Conservation (phyloP, 192 early-diverging fungal genomes). For the Gigaspora rosea region DNA sequence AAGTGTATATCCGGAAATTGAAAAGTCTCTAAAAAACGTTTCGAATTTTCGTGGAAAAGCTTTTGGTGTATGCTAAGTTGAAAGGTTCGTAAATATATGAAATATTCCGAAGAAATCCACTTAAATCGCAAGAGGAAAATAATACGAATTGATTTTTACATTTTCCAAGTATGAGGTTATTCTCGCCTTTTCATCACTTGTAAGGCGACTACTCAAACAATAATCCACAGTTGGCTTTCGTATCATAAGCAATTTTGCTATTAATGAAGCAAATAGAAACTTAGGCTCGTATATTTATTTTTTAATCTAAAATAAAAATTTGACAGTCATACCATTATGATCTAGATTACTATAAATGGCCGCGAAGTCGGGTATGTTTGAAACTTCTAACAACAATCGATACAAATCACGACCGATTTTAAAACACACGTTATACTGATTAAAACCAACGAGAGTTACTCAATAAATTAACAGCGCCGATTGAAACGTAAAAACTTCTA, state of each 20-base stretch:
- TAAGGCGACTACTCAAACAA: conserved; percentile 7
- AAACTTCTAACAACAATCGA: not conserved
- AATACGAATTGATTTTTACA: not conserved
- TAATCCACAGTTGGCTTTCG: not conserved
- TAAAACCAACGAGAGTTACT: not conserved
- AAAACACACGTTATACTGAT: not conserved
- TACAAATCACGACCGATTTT: conserved; percentile 5
- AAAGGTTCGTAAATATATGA: not conserved
- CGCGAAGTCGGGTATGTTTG: not conserved
- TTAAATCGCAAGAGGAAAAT: not conserved
- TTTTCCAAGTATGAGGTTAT: not conserved
- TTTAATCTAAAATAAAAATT: no score
- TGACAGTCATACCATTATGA: not conserved
- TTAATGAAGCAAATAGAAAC: not conserved
- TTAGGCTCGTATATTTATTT: not conserved
- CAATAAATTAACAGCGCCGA: not conserved
- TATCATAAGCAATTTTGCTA: not conserved
- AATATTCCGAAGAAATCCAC: not conserved
- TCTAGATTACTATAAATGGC: not conserved
- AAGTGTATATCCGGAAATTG: not conserved
- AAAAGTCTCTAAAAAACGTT: not conserved
- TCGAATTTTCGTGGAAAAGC: not conserved
- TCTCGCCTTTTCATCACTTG: not conserved
- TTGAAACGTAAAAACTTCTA: no score
- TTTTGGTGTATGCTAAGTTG: not conserved